A percentile compares a stretch with the other conserved stretches of the same genome.
These are phyloP conservation scores for Naganishia antarctica DNA, from an alignment of 768 basidiomycete species.

Conservation along the genomic window DNA sequence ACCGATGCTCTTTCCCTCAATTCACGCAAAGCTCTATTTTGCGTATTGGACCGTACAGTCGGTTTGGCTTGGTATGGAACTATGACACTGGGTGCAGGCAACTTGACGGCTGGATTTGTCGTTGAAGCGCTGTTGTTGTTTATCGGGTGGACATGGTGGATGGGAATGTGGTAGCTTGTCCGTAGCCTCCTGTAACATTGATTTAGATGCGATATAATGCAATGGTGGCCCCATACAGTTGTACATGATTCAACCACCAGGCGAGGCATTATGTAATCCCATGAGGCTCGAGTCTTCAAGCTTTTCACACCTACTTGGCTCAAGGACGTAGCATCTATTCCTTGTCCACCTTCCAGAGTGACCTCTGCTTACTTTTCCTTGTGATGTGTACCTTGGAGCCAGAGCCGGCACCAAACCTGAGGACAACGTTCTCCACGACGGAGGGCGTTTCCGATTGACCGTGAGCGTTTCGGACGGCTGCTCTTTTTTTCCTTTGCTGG, in stretches of 20 bases:
- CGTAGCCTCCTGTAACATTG: neutral
- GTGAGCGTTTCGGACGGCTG: slow-evolving; percentile 59
- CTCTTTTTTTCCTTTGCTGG: slow-evolving; percentile 65
- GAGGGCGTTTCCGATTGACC: slow-evolving; percentile 4
- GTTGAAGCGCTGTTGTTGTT: slow-evolving; percentile 25
- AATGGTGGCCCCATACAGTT: neutral
- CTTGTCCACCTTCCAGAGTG: slow-evolving; percentile 54
- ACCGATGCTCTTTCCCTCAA: slow-evolving; percentile 7
- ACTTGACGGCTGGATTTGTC: slow-evolving; percentile 38
- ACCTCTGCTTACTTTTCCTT: slow-evolving; percentile 68
- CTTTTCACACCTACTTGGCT: neutral
- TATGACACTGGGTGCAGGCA: slow-evolving; percentile 70
- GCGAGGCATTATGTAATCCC: no score
- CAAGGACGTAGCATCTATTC: slow-evolving; percentile 17
- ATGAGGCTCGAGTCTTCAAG: neutral
- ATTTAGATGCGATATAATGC: slow-evolving; percentile 1
- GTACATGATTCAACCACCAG: no score
- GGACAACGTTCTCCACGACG: slow-evolving; percentile 71
- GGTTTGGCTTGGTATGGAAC: slow-evolving; percentile 77
- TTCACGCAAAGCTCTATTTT: slow-evolving; percentile 56
- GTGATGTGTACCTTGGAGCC: slow-evolving; percentile 76
- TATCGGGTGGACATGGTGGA: slow-evolving; percentile 14
- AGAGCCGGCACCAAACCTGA: slow-evolving; percentile 73
- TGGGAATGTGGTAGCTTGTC: slow-evolving; percentile 19
- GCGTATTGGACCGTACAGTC: slow-evolving; percentile 64